A percentile compares a stretch with the other conserved stretches of the same genome.
These are phyloP conservation scores for Pedinophyceae sp. DNA, from an alignment of 139 green algal species.

Conservation along the genomic window DNA sequence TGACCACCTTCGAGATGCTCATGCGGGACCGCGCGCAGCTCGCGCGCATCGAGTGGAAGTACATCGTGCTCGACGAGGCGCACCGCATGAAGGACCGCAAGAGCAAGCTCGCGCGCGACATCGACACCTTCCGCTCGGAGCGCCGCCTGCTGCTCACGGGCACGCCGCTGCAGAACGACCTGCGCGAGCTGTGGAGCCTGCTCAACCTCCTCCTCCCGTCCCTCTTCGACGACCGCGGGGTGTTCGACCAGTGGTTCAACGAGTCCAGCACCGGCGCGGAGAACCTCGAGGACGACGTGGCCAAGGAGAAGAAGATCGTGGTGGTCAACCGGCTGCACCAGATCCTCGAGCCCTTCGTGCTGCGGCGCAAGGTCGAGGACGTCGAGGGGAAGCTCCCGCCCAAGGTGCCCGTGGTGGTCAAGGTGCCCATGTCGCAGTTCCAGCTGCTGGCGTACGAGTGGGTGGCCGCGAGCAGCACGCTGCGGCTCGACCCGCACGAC, in stretches of 20 bases:
- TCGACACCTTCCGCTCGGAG: conserved; percentile 54
- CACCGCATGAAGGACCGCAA: conserved; percentile 92
- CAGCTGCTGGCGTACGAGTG: conserved; percentile 76
- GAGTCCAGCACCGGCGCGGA: conserved; percentile 20
- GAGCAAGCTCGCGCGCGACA: conserved; percentile 50
- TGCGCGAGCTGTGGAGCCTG: conserved; percentile 75
- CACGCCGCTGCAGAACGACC: conserved; percentile 83
- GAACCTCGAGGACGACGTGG: conserved; percentile 36
- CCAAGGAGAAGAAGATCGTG: conserved; percentile 69
- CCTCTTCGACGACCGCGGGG: conserved; percentile 88
- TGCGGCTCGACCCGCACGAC: conserved; percentile 56
- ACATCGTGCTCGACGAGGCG: conserved; percentile 97
- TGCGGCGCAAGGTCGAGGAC: conserved; percentile 74
- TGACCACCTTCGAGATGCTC: conserved; percentile 96
- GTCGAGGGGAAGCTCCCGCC: conserved; percentile 80
- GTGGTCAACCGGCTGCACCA: conserved; percentile 74
- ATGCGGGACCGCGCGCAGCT: conserved; percentile 73
- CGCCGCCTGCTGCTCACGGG: conserved; percentile 52
- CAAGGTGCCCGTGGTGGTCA: conserved; percentile 35
- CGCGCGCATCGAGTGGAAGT: conserved; percentile 68
- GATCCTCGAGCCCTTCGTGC: conserved; percentile 96
- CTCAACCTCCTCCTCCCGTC: conserved; percentile 80
- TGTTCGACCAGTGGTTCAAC: conserved; percentile 82
- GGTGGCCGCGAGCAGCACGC: conserved; percentile 65
- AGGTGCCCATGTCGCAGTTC: conserved; percentile 4